These are phyloP conservation scores for Phellopilus nigrolimitatus DNA, from an alignment of 1,284 basidiomycete species.

Conservation along the genomic window DNA sequence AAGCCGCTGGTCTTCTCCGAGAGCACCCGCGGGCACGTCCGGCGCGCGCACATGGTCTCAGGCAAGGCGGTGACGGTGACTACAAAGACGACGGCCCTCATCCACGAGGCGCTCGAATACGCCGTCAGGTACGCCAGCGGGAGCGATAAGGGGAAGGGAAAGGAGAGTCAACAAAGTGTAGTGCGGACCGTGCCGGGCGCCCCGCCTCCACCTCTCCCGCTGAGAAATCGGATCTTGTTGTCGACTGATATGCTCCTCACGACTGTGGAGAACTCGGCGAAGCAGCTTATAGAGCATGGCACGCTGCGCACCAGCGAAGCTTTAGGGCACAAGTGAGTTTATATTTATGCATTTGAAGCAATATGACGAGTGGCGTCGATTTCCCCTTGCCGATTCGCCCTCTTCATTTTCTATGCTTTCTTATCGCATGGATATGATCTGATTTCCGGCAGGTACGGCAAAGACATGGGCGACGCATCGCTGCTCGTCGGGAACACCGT, in stretches of 20 bases:
- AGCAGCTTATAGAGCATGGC: slow-evolving; percentile 48
- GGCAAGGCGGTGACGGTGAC: slow-evolving; percentile 66
- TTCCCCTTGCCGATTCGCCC: no score
- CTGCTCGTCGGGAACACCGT: slow-evolving; percentile 33
- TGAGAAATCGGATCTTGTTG: slow-evolving; percentile 17
- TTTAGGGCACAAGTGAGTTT: slow-evolving; percentile 15
- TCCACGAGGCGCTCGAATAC: slow-evolving; percentile 57
- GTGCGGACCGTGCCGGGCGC: neutral
- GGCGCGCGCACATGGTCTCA: slow-evolving; percentile 57
- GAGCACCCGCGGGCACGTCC: slow-evolving; percentile 52
- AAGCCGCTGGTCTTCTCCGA: slow-evolving; percentile 59
- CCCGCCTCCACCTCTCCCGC: slow-evolving; percentile 30
- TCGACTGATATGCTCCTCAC: slow-evolving; percentile 69
- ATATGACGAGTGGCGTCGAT: no score
- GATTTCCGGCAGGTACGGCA: slow-evolving; percentile 32
- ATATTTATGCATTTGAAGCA: neutral
- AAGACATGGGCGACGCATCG: slow-evolving; percentile 37
- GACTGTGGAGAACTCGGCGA: slow-evolving; percentile 62
- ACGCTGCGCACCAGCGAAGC: slow-evolving; percentile 13
- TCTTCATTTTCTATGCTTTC: no score
- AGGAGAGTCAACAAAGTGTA: slow-evolving; percentile 22
- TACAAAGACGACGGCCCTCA: slow-evolving; percentile 53
- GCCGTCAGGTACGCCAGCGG: slow-evolving; percentile 26
- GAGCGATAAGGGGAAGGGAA: slow-evolving; percentile 24
- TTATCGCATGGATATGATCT: neutral